Evolutionary conservation across 2,329 filamentous ascomycete species (phyloP).

Genomic region (Monilinia fructigena): DNA sequence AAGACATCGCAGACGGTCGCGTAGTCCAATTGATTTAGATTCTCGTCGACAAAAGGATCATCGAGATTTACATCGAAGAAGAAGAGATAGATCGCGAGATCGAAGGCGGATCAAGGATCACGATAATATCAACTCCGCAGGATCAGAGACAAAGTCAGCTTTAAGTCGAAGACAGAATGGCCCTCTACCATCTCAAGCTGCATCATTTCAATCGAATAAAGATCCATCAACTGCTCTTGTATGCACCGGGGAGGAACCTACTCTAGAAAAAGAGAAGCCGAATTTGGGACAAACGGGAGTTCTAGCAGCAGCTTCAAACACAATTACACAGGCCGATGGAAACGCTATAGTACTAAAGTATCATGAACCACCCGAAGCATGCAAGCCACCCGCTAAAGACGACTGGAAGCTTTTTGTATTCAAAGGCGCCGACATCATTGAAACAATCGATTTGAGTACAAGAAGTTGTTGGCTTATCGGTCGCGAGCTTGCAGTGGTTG

Average conservation of each 20-base stretch:
- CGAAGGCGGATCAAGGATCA: conserved; percentile 30
- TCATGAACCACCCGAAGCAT: conserved; percentile 88
- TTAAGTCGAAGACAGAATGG: conserved; percentile 41
- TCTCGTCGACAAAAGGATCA: conserved; percentile 32
- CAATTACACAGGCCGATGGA: conserved; percentile 67
- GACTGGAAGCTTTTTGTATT: conserved; percentile 92
- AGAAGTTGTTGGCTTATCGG: conserved; percentile 92
- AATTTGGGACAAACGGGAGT: conserved; percentile 81
- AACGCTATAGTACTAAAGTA: conserved; percentile 85
- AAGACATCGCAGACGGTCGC: conserved; percentile 36
- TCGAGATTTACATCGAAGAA: conserved; percentile 33
- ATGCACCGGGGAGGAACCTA: conserved; percentile 43
- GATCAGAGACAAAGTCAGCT: conserved; percentile 3
- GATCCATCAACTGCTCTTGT: conserved; percentile 40
- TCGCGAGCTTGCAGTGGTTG: conserved; percentile 75
- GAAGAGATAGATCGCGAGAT: conserved; percentile 33
- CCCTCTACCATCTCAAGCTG: conserved; percentile 59
- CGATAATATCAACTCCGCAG: background rate
- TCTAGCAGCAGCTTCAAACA: conserved; percentile 84
- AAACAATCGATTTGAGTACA: conserved; percentile 72
- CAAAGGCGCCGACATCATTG: conserved; percentile 76
- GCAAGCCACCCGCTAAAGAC: conserved; percentile 76
- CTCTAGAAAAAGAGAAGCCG: conserved; percentile 76
- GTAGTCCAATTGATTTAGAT: conserved; percentile 32
- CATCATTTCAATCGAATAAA: conserved; percentile 57